These are phyloP conservation scores for Fistulinella cinereoalba DNA, from an alignment of 1,284 basidiomycete species.

Conservation along the genomic window DNA sequence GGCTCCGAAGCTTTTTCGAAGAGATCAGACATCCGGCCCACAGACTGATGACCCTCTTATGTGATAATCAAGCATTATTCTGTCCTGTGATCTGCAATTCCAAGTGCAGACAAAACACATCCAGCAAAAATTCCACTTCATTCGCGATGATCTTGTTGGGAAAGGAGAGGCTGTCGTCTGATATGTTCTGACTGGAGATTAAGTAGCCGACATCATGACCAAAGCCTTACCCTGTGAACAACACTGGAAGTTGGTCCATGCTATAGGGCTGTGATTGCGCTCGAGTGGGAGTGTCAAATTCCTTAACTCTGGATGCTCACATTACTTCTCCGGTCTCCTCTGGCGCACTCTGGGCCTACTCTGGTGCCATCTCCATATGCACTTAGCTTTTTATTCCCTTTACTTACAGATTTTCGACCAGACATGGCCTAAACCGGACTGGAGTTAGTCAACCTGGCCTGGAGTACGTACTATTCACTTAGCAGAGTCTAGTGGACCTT, in stretches of 20 bases:
- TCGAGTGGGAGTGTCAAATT: too few relatives aligned
- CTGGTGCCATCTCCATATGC: too few relatives aligned
- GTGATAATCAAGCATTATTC: constrained; percentile 37
- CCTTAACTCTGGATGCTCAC: too few relatives aligned
- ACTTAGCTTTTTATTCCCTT: too few relatives aligned
- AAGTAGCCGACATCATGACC: constrained; percentile 30
- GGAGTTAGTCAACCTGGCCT: too few relatives aligned
- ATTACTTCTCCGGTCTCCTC: too few relatives aligned
- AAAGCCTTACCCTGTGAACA: constrained; percentile 16
- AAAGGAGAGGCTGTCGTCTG: constrained; percentile 15
- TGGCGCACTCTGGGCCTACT: too few relatives aligned
- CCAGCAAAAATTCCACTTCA: constrained; percentile 26
- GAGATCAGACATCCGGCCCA: background rate
- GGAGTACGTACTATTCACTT: too few relatives aligned
- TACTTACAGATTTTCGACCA: too few relatives aligned
- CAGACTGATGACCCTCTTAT: constrained; percentile 5
- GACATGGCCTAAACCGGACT: too few relatives aligned
- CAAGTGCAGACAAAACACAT: constrained; percentile 44
- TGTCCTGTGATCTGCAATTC: constrained; percentile 32
- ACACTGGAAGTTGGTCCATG: constrained; percentile 24
- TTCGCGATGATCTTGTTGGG: constrained; percentile 28
- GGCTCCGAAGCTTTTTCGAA: background rate
- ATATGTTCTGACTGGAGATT: constrained; percentile 22
- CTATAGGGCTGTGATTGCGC: constrained; percentile 9
- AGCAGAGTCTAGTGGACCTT: too few relatives aligned